These are phyloP conservation scores for Citrus inodora DNA, from an alignment of 345 rosid species.

Conservation along the genomic window DNA sequence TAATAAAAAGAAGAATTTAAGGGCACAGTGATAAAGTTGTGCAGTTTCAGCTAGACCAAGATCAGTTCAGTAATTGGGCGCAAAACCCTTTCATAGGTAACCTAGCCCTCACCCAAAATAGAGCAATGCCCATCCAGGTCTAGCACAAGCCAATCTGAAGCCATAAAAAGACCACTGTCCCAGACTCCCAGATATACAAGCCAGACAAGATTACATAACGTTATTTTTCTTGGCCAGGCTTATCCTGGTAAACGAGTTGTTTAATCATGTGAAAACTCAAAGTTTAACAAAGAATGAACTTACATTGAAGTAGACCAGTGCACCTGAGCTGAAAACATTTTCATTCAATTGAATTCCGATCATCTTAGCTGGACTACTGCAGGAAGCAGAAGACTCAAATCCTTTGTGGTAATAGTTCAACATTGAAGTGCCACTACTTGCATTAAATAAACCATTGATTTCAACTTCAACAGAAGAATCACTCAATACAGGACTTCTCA, in stretches of 20 bases:
- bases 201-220: not conserved
- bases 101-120: not conserved
- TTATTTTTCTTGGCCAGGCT: not conserved
- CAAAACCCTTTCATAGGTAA: not conserved
- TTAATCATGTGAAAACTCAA: not conserved
- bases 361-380: constrained; percentile 37
- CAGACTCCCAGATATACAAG: not conserved
- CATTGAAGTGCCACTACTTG: constrained; percentile 22
- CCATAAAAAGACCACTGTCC: not conserved
- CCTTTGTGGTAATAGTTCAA: constrained; percentile 12
- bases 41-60: not conserved
- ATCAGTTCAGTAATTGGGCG: not conserved
- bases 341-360: constrained; percentile 47
- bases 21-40: not conserved
- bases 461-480: constrained; percentile 49
- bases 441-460: constrained; percentile 50
- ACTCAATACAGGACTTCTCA: constrained; percentile 40
- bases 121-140: not conserved
- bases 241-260: not conserved
- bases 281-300: constrained; percentile 25
- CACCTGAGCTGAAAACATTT: constrained; percentile 58
- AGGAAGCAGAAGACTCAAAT: constrained; percentile 18
- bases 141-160: not conserved
- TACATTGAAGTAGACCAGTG: constrained; percentile 63
- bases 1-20: too few relatives aligned